These are phyloP conservation scores for Neofusicoccum kwambonambiense DNA, from an alignment of 2,329 filamentous ascomycete genomes.

Conservation along the genomic window DNA sequence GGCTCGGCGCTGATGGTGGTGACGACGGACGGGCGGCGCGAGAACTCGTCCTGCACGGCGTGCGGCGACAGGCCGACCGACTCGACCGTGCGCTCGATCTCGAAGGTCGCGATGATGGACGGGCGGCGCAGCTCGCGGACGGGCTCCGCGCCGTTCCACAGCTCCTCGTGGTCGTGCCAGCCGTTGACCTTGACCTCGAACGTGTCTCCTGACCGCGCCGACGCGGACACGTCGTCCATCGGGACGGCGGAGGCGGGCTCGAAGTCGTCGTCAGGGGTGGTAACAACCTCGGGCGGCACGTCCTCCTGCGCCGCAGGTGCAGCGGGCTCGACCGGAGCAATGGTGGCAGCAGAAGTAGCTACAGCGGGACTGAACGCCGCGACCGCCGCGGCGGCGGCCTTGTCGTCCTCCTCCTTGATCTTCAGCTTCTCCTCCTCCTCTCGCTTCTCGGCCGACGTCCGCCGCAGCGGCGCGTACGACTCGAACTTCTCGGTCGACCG, in stretches of 20 bases:
- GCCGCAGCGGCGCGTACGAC: slow-evolving; percentile 3
- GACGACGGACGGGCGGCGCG: slow-evolving; percentile 8
- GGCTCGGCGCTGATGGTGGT: slow-evolving; percentile 14
- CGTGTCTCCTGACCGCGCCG: not conserved
- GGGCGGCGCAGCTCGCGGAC: not conserved
- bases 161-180: not conserved
- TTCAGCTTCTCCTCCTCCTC: not conserved
- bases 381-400: slow-evolving; percentile 1
- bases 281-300: not conserved
- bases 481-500: slow-evolving; percentile 8
- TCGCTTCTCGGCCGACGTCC: slow-evolving; percentile 1
- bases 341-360: not conserved
- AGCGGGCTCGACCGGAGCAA: not conserved
- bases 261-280: not conserved
- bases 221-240: not conserved
- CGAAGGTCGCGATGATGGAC: slow-evolving; percentile 1
- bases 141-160: not conserved
- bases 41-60: not conserved
- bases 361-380: not conserved
- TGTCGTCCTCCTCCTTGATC: slow-evolving; percentile 11
- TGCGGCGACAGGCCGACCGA: not conserved
- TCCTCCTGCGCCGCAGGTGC: not conserved
- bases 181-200: slow-evolving; percentile 5
- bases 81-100: not conserved
- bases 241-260: not conserved